Percentiles rank a stretch among this genome's conserved stretches.
These are phyloP conservation scores for Fusarium sororula DNA, from an alignment of 2,329 filamentous ascomycete species.

Conservation along the genomic window DNA sequence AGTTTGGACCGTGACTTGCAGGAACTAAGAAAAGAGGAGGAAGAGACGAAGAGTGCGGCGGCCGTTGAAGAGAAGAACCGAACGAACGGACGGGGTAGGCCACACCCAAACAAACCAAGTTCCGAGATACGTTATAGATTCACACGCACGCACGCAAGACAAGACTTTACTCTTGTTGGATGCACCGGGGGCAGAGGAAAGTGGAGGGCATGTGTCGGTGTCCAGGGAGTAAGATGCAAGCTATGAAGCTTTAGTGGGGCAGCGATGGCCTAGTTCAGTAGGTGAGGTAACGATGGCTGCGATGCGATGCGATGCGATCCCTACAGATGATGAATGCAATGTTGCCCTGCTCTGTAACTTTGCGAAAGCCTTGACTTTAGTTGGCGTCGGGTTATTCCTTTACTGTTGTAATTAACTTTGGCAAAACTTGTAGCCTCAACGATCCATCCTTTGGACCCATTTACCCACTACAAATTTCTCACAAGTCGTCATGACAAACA, in stretches of 20 bases:
- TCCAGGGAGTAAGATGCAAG: constrained; percentile 5
- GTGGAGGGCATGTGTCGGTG: constrained; percentile 17
- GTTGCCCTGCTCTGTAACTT: background rate
- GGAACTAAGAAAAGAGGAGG: constrained; percentile 11
- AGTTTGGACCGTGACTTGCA: constrained; percentile 5
- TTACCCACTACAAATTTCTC: background rate
- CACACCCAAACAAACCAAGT: constrained; percentile 15
- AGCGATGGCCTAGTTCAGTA: background rate
- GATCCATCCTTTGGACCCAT: background rate
- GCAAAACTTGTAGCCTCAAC: background rate
- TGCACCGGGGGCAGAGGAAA: constrained; percentile 9
- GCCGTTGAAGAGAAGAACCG: constrained; percentile 22
- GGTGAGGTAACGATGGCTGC: background rate
- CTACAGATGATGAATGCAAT: background rate
- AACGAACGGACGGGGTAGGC: background rate
- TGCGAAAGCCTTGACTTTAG: background rate
- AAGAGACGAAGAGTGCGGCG: constrained; percentile 33
- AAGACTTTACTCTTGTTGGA: constrained; percentile 14
- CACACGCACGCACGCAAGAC: background rate
- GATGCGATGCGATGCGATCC: constrained; percentile 2
- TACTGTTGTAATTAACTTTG: background rate
- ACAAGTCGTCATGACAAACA: constrained; percentile 9
- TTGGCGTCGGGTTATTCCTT: constrained; percentile 3
- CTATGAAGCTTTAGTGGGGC: constrained; percentile 29
- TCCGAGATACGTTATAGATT: constrained; percentile 3